Base-by-base conservation (phyloP, 768 basidiomycete species). In the Steccherinum ochraceum region DNA sequence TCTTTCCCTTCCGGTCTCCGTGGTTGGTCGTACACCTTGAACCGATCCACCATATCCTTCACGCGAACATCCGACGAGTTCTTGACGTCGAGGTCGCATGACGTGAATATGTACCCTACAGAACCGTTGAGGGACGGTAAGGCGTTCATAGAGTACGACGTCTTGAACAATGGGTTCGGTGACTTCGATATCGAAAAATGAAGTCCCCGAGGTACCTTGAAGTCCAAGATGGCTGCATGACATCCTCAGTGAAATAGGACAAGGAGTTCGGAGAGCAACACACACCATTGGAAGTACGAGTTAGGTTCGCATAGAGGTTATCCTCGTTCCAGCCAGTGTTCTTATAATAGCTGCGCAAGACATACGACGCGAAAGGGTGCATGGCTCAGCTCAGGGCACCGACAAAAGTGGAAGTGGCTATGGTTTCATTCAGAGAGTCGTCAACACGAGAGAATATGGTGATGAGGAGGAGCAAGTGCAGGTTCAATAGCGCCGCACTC, bases 261-360 rank as follows among this genome's bases (percentile, higher is more conserved):
- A 35, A 35, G 30, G 46, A 57, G 46, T 42, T 21, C 11, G 23
- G 46, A 16, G 35, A 24, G n/a, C 35, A 19, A 10, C 35, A 59
- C 65, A 25, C 52, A 95, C 93, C 89, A 69, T 79, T 84, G 1
- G 93, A 95, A 27, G 92, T 89, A 49, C 90, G 81, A 1, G 92
- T 96, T 41, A 98, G 60, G 57, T 94, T 91, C 2, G 87, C 81
- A 61, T 91, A 97, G 19, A 95, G 74, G 61, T 95, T 95, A 68
- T 97, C 94, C 64, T 95, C 91, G 60, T 93, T 93, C 95, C 95
- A 98, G 55, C 91, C 89, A 25, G 92, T 96, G n/a, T 83, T 83
- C 57, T 80, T 79, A 73, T 92, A 93, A 68, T 95, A 97, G 65
- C 78, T 85, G 56, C 87, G 85, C 30, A 97, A 74, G 51, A 97